These are phyloP conservation scores for Pichia sp. DNA, from an alignment of 1,139 yeast species.

Conservation along the genomic window DNA sequence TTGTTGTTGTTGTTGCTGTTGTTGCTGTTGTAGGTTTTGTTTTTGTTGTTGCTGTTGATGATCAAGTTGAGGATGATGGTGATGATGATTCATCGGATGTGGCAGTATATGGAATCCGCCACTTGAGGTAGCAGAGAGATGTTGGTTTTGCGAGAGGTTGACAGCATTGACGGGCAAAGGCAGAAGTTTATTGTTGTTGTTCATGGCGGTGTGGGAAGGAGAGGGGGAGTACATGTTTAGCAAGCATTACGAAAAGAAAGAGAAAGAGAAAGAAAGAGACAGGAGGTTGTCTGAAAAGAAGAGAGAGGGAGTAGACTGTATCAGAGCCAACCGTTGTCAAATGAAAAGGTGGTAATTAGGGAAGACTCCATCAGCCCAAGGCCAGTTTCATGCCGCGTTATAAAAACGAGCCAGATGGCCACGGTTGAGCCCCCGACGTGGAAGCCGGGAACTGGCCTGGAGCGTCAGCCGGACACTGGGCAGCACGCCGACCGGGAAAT, in stretches of 20 bases:
- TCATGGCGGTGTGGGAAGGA: not conserved
- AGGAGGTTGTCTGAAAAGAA: not conserved
- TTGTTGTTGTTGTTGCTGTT: not conserved
- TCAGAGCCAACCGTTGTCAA: too few relatives aligned
- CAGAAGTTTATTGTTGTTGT: not conserved
- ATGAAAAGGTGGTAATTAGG: too few relatives aligned
- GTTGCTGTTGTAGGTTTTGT: not conserved
- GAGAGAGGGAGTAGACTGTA: too few relatives aligned
- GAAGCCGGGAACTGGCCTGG: too few relatives aligned
- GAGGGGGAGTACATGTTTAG: not conserved
- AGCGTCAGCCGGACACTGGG: too few relatives aligned
- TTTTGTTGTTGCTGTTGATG: not conserved
- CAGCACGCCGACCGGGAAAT: too few relatives aligned
- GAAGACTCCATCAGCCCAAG: not conserved
- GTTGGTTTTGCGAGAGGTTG: not conserved
- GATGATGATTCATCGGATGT: not conserved
- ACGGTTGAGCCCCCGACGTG: not conserved
- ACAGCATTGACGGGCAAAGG: not conserved
- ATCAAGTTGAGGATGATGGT: not conserved
- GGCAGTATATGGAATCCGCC: not conserved
- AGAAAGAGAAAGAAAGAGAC: not conserved
- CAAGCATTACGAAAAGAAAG: not conserved
- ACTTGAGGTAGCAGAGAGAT: not conserved
- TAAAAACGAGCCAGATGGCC: not conserved
- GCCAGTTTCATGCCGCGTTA: not conserved